Base-by-base conservation (phyloP, 2,329 filamentous ascomycete genomes). In the Xylaria sp. region DNA sequence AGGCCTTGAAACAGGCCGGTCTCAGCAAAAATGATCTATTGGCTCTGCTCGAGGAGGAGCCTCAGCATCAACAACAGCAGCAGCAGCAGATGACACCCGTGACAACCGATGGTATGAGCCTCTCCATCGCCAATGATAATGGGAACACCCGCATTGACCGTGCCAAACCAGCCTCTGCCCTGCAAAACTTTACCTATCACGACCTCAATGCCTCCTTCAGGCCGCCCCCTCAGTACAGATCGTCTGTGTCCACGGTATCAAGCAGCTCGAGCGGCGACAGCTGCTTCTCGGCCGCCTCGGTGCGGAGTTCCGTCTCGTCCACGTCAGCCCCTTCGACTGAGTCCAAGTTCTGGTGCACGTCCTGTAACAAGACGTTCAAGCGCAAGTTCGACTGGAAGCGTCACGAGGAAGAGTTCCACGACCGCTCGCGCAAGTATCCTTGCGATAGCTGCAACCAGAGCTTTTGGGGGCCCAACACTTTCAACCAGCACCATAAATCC, bases 301-400 rank as follows among this genome's bases (percentile, higher is more conserved):
- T 71, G 18, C 75, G 74, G 65, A 79, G 76, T 56, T 78, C 77
- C 15, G 69, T 77, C 57, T 79, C 78, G 3, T 77, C 77, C 6
- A 65, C 74, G 51, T 39, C 64, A 37, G 70, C 69, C 39, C 71
- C 72, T 7, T 56, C 73, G 58, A 71, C 66, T 39, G 77, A 77
- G 32, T 74, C 76, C 48, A 77, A 75, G 62, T 78, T 78, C 70
- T 80, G 75, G 78, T 85, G 82, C 73, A 84, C 82, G 0, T 82
- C 82, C 41, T 84, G 84, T 78, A 88, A 91, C 77, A 90, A 89
- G 58, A 89, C 88, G 55, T 89, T 91, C 76, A 89, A 89, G 81
- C 85, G 88, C 72, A 91, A 91, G 76, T 89, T 90, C 71, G 89
- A 91, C 78, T 92, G 87, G 90, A 90, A 90, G 78, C 85, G 88